Percentiles rank a stretch among this genome's conserved stretches.
Evolutionary conservation across 2,329 filamentous ascomycete species (phyloP).

Genomic region (Curvularia eragrostidis): DNA sequence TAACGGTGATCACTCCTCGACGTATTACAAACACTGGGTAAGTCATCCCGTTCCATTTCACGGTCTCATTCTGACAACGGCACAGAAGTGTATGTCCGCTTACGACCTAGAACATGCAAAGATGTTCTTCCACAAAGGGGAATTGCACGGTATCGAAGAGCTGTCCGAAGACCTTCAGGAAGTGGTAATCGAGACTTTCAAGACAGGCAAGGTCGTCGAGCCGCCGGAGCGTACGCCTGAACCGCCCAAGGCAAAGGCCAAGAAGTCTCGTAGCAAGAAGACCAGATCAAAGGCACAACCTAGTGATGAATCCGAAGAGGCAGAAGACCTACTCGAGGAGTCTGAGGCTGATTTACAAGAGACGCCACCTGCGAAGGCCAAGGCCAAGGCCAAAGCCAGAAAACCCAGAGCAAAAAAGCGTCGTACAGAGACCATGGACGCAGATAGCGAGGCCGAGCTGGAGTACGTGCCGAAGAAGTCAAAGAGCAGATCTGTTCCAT

Average conservation of each 20-base stretch:
- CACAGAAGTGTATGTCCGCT: slow-evolving; percentile 75
- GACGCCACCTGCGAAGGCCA: background rate
- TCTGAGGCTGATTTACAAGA: background rate
- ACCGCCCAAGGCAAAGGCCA: slow-evolving; percentile 36
- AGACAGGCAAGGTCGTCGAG: slow-evolving; percentile 77
- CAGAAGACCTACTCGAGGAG: background rate
- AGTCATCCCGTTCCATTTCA: background rate
- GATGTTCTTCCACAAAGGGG: slow-evolving; percentile 61
- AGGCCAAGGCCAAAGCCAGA: slow-evolving; percentile 1
- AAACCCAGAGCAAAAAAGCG: slow-evolving; percentile 20
- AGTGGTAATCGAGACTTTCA: slow-evolving; percentile 73
- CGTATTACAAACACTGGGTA: slow-evolving; percentile 80
- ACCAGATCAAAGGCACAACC: slow-evolving; percentile 19
- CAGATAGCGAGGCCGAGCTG: slow-evolving; percentile 9
- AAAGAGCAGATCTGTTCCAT: slow-evolving; percentile 13
- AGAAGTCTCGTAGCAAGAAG: slow-evolving; percentile 25
- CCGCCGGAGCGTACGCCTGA: slow-evolving; percentile 20
- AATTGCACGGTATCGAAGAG: slow-evolving; percentile 78
- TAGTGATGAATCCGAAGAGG: slow-evolving; percentile 4
- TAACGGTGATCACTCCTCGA: slow-evolving; percentile 61
- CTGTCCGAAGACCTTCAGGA: slow-evolving; percentile 69
- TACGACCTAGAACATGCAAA: slow-evolving; percentile 69
- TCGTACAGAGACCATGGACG: slow-evolving; percentile 5
- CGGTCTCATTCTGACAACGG: background rate
- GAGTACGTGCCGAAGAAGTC: slow-evolving; percentile 25